These are phyloP conservation scores for Lentinula detonsa DNA, from an alignment of 768 basidiomycete genomes.

Conservation along the genomic window DNA sequence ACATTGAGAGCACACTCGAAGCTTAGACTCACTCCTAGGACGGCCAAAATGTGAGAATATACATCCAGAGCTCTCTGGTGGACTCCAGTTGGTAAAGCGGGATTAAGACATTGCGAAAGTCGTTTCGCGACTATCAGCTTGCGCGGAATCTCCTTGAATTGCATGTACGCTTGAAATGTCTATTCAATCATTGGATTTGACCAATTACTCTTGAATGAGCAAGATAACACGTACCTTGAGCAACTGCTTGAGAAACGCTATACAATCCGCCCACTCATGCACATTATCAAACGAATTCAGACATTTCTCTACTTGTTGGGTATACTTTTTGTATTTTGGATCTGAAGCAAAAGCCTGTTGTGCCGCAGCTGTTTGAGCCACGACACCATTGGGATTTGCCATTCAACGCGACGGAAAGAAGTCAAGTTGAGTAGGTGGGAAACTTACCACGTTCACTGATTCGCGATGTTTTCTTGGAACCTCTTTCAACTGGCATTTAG, in stretches of 20 bases:
- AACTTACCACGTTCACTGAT: neutral
- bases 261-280: conserved; percentile 99
- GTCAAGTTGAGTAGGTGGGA: neutral
- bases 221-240: conserved; percentile 60
- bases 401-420: conserved; percentile 6
- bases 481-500: neutral
- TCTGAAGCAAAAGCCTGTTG: conserved; percentile 65
- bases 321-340: conserved; percentile 92
- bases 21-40: conserved; percentile 70
- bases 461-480: neutral
- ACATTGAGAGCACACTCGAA: neutral
- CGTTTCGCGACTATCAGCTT: conserved; percentile 94
- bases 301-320: conserved; percentile 87
- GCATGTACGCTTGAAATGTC: conserved; percentile 90
- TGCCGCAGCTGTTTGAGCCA: conserved; percentile 31
- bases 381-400: conserved; percentile 1
- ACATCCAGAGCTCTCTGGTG: conserved; percentile 96
- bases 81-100: conserved; percentile 94
- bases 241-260: conserved; percentile 90
- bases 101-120: conserved; percentile 92
- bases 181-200: conserved; percentile 23
- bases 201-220: neutral
- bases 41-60: conserved; percentile 83
- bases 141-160: conserved; percentile 94
- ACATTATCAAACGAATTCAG: conserved; percentile 91